Conservation (phyloP, 495 filamentous ascomycete genomes). For the Trichoderma orchidacearum region DNA sequence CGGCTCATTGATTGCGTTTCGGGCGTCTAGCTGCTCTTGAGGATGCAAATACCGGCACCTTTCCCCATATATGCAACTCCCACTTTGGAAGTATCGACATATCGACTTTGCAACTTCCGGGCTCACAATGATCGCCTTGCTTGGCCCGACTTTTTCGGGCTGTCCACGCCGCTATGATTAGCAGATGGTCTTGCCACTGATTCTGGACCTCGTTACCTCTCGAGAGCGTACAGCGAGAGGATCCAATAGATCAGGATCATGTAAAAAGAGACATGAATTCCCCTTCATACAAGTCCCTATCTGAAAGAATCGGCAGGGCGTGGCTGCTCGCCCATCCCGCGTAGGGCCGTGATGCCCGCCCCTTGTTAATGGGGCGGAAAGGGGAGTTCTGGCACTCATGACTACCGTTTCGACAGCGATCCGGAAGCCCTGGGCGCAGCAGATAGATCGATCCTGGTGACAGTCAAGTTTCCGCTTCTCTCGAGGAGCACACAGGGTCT, state of each 20-base stretch:
- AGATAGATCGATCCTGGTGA: too few relatives aligned
- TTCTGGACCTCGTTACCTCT: not conserved
- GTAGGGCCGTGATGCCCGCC: not conserved
- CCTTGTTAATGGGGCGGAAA: not conserved
- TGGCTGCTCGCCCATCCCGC: not conserved
- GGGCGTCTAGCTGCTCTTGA: not conserved
- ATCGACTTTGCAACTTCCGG: not conserved
- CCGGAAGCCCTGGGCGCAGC: too few relatives aligned
- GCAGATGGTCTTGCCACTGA: not conserved
- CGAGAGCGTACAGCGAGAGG: not conserved
- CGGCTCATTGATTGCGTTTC: not conserved
- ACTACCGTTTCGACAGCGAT: too few relatives aligned
- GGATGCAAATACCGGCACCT: not conserved
- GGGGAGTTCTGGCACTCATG: not conserved
- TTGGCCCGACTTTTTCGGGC: not conserved
- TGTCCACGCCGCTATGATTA: not conserved
- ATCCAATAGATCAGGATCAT: not conserved
- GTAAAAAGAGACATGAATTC: not conserved
- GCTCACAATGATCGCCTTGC: not conserved
- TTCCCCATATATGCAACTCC: not conserved
- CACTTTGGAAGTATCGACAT: not conserved
- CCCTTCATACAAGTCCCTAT: not conserved
- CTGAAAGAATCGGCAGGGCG: not conserved
- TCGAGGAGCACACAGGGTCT: too few relatives aligned
- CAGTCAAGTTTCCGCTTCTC: too few relatives aligned